Conservation (phyloP, 306 rosid species). For the Dalbergia cochinchinensis region DNA sequence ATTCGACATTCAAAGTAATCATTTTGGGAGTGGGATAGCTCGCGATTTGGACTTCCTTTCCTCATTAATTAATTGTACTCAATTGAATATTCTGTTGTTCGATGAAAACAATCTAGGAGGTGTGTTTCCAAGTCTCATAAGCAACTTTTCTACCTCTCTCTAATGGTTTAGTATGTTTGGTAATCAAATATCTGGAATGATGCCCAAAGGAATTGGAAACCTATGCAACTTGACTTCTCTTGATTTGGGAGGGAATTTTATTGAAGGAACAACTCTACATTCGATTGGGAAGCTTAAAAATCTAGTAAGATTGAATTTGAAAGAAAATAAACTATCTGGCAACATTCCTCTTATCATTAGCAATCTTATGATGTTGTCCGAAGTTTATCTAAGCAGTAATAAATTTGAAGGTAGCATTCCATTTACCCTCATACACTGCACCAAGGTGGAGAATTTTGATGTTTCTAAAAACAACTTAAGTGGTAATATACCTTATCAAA, state of each 20-base stretch:
- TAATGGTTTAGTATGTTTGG: fast-evolving
- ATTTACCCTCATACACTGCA: constrained; percentile 23
- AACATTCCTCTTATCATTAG: constrained; percentile 31
- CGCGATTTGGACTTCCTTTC: constrained; percentile 40
- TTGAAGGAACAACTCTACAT: constrained; percentile 38
- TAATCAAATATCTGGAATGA: constrained; percentile 41
- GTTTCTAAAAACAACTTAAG: constrained; percentile 6
- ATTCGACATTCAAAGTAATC: background rate
- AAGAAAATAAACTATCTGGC: constrained; percentile 26
- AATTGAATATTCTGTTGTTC: fast-evolving
- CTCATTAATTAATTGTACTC: constrained; percentile 41
- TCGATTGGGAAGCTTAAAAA: constrained; percentile 41
- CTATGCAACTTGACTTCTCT: background rate
- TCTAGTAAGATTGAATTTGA: background rate
- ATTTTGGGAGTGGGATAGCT: constrained; percentile 36
- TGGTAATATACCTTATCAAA: constrained; percentile 33
- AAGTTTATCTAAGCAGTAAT: constrained; percentile 5
- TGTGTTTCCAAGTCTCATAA: constrained; percentile 23
- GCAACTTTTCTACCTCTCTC: constrained; percentile 29
- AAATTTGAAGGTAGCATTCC: constrained; percentile 43
- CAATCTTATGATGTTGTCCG: constrained; percentile 41
- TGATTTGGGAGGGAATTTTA: background rate
- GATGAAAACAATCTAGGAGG: constrained; percentile 32
- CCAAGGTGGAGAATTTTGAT: background rate
- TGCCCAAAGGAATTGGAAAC: constrained; percentile 39